Percentiles rank a stretch among this genome's conserved stretches.
phyloP scores from a whole-genome alignment of 2,329 filamentous ascomycete genomes.

The Beauveria varroae region DNA sequence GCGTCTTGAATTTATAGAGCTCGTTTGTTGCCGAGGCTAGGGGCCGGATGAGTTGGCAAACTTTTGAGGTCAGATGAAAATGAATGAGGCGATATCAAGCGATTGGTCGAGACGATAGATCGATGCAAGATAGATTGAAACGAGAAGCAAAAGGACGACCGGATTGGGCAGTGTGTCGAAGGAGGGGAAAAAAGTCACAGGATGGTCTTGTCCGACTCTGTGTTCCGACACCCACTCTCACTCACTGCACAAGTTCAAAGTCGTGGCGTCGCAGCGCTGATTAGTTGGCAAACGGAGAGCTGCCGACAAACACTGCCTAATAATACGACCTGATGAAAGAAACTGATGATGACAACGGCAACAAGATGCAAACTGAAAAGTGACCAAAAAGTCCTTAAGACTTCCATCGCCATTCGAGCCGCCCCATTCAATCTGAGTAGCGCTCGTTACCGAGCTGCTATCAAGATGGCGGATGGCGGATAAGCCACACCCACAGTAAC shows the following conservation, averaged over 20 bases:
- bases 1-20: background rate
- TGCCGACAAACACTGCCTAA: background rate
- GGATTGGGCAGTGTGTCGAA: no score
- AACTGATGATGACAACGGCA: no score
- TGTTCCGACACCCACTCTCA: background rate
- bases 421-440: no score
- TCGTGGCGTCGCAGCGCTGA: background rate
- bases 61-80: background rate
- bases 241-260: background rate
- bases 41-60: background rate
- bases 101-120: background rate
- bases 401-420: no score
- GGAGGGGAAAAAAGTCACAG: background rate
- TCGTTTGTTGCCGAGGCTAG: no score
- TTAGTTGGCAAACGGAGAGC: background rate
- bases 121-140: background rate
- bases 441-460: no score
- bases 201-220: background rate
- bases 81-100: background rate
- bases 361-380: no score
- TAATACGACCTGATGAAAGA: no score
- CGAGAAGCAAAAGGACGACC: background rate
- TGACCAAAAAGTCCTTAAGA: no score
- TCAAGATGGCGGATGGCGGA: no score
- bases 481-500: no score